These are phyloP conservation scores for Murraya koenigii DNA, from an alignment of 345 rosid species.

Conservation along the genomic window DNA sequence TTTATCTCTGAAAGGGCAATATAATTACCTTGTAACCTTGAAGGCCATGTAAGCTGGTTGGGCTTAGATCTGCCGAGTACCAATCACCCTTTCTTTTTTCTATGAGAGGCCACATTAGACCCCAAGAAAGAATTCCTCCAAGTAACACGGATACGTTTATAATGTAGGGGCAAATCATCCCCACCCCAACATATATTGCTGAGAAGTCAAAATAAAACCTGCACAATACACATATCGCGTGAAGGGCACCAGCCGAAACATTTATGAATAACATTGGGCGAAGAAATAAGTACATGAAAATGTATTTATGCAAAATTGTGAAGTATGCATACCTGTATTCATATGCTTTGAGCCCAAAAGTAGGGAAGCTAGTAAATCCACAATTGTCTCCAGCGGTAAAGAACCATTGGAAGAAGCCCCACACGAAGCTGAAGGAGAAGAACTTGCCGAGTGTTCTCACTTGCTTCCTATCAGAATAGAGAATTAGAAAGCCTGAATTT, in stretches of 20 bases:
- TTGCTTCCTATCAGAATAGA: slow-evolving; percentile 59
- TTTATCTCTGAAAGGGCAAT: not conserved
- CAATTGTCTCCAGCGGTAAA: slow-evolving; percentile 58
- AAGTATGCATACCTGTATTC: slow-evolving; percentile 42
- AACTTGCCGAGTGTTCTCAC: slow-evolving; percentile 61
- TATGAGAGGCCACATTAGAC: slow-evolving; percentile 84
- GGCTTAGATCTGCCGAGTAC: slow-evolving; percentile 37
- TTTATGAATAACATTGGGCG: not conserved
- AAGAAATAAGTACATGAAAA: not conserved
- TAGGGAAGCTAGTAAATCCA: slow-evolving; percentile 68
- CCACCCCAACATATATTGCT: slow-evolving; percentile 80
- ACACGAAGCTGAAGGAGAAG: slow-evolving; percentile 76
- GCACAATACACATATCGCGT: slow-evolving; percentile 14
- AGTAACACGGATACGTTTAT: slow-evolving; percentile 61
- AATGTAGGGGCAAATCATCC: slow-evolving; percentile 86
- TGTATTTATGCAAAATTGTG: not conserved
- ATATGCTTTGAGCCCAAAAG: slow-evolving; percentile 71
- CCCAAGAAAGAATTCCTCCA: slow-evolving; percentile 83
- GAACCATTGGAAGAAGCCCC: slow-evolving; percentile 96
- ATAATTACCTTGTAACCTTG: slow-evolving; percentile 67
- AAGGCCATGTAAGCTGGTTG: slow-evolving; percentile 53
- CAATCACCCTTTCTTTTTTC: slow-evolving; percentile 56
- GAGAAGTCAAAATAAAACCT: slow-evolving; percentile 92
- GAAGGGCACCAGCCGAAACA: slow-evolving; percentile 1
- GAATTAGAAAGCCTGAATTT: not conserved